phyloP scores from a whole-genome alignment of 2,329 filamentous ascomycete genomes.

The Exophiala sp. region DNA sequence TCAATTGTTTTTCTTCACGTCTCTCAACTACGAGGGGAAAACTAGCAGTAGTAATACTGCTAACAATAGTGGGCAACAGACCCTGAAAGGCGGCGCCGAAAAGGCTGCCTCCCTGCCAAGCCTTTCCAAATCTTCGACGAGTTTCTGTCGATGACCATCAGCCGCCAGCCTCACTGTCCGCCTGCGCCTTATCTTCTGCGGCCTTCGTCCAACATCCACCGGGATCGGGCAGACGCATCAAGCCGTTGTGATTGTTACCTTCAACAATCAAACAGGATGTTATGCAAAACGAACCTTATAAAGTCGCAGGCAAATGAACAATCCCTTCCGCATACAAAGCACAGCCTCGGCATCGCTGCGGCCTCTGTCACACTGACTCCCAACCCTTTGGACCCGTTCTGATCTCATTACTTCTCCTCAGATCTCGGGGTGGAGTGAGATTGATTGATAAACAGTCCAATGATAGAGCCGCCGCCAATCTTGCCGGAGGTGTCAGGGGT shows the following conservation, averaged over 20 bases:
- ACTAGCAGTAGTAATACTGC: not conserved
- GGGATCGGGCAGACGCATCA: not conserved
- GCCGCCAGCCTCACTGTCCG: not conserved
- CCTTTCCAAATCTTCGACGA: not conserved
- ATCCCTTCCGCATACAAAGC: too few species aligned
- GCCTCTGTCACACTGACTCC: too few species aligned
- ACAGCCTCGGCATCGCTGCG: too few species aligned
- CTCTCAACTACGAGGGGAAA: not conserved
- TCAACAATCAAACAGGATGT: too few species aligned
- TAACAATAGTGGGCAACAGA: not conserved
- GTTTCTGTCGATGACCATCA: constrained; percentile 1
- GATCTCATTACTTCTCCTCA: too few species aligned
- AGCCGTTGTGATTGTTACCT: not conserved
- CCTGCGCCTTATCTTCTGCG: not conserved
- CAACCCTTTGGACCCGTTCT: too few species aligned
- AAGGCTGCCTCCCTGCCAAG: constrained; percentile 1
- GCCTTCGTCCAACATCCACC: not conserved
- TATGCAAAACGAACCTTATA: too few species aligned
- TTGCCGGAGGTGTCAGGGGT: too few species aligned
- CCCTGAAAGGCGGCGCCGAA: not conserved
- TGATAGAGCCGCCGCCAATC: too few species aligned
- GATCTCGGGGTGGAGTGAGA: too few species aligned
- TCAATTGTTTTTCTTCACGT: not conserved
- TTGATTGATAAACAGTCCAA: too few species aligned
- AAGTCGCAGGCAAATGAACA: too few species aligned